Conservation (phyloP, 2,329 filamentous ascomycete genomes). For the Colletotrichum horii region DNA sequence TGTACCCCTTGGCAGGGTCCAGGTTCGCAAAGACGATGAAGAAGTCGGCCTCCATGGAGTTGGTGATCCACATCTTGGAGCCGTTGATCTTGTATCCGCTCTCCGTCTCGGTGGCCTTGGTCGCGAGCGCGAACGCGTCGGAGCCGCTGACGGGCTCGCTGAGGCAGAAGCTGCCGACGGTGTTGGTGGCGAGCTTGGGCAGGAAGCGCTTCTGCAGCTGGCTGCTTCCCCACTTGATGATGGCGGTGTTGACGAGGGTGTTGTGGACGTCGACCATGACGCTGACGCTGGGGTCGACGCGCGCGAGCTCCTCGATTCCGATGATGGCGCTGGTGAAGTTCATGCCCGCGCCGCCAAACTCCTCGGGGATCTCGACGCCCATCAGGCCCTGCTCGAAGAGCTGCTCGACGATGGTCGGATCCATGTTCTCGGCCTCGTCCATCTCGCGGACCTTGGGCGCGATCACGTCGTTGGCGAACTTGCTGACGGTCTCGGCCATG, state of each 20-base stretch:
- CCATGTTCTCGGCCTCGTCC: constrained; percentile 97
- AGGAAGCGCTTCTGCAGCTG: constrained; percentile 85
- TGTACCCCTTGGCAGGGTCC: constrained; percentile 90
- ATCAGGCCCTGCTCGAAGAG: constrained; percentile 97
- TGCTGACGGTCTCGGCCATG: constrained; percentile 88
- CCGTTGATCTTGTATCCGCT: constrained; percentile 88
- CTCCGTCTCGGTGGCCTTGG: constrained; percentile 83
- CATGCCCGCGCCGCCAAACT: constrained; percentile 96
- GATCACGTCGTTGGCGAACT: constrained; percentile 89
- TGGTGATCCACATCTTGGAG: constrained; percentile 99
- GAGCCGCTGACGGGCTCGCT: constrained; percentile 93
- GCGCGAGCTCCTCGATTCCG: constrained; percentile 94
- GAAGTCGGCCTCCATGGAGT: constrained; percentile 89
- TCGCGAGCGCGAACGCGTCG: constrained; percentile 94
- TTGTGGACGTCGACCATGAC: constrained; percentile 98
- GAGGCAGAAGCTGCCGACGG: constrained; percentile 90
- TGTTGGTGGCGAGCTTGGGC: constrained; percentile 87
- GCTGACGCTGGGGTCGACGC: constrained; percentile 92
- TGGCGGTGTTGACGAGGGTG: constrained; percentile 92
- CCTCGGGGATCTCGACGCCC: constrained; percentile 96
- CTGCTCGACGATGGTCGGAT: constrained; percentile 84
- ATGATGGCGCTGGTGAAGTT: constrained; percentile 98
- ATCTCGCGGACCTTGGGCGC: constrained; percentile 93
- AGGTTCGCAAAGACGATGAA: constrained; percentile 99
- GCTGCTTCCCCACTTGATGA: constrained; percentile 83